Conservation (phyloP, 345 rosid genomes). For the Salix viminalis region DNA sequence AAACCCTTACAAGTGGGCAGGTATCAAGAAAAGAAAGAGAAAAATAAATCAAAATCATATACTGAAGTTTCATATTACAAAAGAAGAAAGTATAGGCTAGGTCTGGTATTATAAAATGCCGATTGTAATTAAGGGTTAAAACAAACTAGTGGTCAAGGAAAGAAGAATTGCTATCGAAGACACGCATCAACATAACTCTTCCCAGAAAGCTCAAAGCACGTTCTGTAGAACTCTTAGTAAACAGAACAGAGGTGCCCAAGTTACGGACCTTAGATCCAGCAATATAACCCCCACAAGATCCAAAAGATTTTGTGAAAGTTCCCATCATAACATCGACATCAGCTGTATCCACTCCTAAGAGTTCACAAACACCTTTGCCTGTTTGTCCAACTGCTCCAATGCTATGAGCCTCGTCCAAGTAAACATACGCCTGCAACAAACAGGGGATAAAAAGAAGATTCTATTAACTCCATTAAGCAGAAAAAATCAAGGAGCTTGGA, state of each 20-base stretch:
- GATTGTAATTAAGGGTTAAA: background rate
- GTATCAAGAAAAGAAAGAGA: background rate
- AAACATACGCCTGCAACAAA: slow-evolving; percentile 58
- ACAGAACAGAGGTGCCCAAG: background rate
- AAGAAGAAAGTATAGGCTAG: background rate
- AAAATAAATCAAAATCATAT: background rate
- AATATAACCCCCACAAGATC: slow-evolving; percentile 96
- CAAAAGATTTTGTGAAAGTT: slow-evolving; percentile 97
- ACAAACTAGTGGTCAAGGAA: background rate
- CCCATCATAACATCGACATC: slow-evolving; percentile 99
- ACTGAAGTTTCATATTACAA: background rate
- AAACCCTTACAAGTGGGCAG: background rate
- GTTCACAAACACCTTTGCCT: slow-evolving; percentile 95
- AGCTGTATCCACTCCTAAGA: slow-evolving; percentile 81
- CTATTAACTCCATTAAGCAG: background rate
- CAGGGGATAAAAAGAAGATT: background rate
- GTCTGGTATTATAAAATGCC: background rate
- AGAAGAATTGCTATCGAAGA: background rate
- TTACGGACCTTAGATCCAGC: slow-evolving; percentile 82
- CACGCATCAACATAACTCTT: background rate
- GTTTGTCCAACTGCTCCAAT: slow-evolving; percentile 95
- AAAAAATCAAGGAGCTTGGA: background rate
- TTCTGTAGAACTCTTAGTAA: background rate
- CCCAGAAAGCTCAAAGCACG: background rate
- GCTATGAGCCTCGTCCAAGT: slow-evolving; percentile 98